phyloP scores from a whole-genome alignment of 2,329 filamentous ascomycete species.

The Trichoderma hamatum region DNA sequence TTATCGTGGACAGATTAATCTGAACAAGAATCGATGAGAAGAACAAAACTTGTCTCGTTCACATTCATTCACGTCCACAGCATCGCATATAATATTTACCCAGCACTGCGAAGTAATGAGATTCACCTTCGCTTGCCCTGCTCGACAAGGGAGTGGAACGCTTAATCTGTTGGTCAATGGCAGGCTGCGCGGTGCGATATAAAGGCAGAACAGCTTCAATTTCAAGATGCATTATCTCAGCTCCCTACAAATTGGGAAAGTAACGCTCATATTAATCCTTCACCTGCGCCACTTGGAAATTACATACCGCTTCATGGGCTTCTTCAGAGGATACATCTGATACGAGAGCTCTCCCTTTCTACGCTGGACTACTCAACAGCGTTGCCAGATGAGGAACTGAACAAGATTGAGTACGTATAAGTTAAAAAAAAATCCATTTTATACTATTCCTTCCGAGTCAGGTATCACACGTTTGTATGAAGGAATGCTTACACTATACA shows the following conservation, averaged over 20 bases:
- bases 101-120: neutral
- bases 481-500: neutral
- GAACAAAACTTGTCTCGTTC: neutral
- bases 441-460: neutral
- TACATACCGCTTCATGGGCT: neutral
- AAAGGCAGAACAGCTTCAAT: neutral
- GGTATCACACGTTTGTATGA: neutral
- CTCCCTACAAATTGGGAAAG: neutral
- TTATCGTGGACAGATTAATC: neutral
- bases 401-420: neutral
- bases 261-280: neutral
- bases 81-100: neutral
- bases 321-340: neutral
- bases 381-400: neutral
- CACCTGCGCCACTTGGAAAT: neutral
- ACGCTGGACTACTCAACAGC: neutral
- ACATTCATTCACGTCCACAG: neutral
- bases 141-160: neutral
- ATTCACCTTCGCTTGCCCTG: neutral
- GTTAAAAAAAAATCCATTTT: neutral
- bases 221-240: neutral
- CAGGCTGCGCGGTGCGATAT: neutral
- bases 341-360: neutral
- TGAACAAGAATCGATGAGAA: neutral
- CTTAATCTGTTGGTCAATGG: neutral